Evolutionary conservation across 768 basidiomycete genomes (phyloP).

Genomic region (Thelephora aurantiotincta): DNA sequence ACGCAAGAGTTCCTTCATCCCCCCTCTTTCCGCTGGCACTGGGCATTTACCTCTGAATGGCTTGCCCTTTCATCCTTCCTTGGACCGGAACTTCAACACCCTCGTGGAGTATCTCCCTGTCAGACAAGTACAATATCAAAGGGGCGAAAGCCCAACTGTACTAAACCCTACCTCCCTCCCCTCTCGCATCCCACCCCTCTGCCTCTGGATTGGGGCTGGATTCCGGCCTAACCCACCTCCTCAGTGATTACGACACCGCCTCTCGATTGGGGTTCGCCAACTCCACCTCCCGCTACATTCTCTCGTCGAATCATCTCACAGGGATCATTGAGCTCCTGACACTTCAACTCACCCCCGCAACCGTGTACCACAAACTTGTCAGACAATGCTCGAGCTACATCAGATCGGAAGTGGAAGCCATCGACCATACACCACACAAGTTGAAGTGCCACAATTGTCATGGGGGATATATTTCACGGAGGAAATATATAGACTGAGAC

Average conservation of each 20-base stretch:
- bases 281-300: no score
- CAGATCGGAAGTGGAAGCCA: not conserved
- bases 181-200: no score
- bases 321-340: no score
- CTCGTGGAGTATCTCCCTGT: conserved; percentile 2
- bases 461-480: no score
- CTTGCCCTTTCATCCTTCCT: conserved; percentile 7
- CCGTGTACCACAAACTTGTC: no score
- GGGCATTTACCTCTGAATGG: conserved; percentile 5
- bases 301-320: no score
- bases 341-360: no score
- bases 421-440: not conserved
- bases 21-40: not conserved
- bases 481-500: no score
- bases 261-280: conserved; percentile 1
- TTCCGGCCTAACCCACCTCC: no score
- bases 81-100: conserved; percentile 3
- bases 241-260: conserved; percentile 5
- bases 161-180: not conserved
- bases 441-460: no score
- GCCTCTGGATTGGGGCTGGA: no score
- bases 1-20: no score
- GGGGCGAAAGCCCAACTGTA: conserved; percentile 1
- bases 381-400: not conserved
- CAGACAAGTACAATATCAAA: conserved; percentile 3